These are phyloP conservation scores for Arthrinium puccinioides DNA, from an alignment of 2,329 filamentous ascomycete species.

Conservation along the genomic window DNA sequence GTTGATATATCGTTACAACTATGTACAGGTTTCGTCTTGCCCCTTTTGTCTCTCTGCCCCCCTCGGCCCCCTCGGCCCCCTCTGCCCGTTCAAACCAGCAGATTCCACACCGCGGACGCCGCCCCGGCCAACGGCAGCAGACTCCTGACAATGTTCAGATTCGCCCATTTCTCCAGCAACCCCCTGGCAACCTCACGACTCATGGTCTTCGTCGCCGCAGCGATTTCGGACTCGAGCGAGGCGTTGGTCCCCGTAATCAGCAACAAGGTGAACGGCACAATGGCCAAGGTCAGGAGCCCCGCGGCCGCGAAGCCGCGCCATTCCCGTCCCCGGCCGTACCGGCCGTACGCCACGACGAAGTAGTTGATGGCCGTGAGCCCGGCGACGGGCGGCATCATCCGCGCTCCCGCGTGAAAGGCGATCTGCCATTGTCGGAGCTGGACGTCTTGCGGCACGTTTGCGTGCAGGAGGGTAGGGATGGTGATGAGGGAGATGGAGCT, in stretches of 20 bases:
- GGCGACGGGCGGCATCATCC: conserved; percentile 29
- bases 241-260: conserved; percentile 30
- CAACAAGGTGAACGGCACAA: conserved; percentile 31
- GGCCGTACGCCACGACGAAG: conserved; percentile 27
- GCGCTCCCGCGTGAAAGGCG: conserved; percentile 28
- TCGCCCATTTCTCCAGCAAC: not conserved
- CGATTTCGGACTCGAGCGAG: conserved; percentile 13
- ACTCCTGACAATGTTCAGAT: not conserved
- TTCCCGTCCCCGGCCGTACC: conserved; percentile 13
- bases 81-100: not conserved
- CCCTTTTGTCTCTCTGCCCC: not conserved
- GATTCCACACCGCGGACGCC: not conserved
- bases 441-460: conserved; percentile 18
- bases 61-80: too few relatives aligned
- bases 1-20: not conserved
- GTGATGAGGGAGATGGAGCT: conserved; percentile 27
- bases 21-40: not conserved
- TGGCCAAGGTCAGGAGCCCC: conserved; percentile 24
- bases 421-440: conserved; percentile 28
- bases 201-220: not conserved
- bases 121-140: not conserved
- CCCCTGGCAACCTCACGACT: not conserved
- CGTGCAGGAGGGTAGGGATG: conserved; percentile 20
- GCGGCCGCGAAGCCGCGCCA: conserved; percentile 28
- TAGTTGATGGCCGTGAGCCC: conserved; percentile 24